These are phyloP conservation scores for Phellinidium pouzarii DNA, from an alignment of 1,284 basidiomycete genomes.

Conservation along the genomic window DNA sequence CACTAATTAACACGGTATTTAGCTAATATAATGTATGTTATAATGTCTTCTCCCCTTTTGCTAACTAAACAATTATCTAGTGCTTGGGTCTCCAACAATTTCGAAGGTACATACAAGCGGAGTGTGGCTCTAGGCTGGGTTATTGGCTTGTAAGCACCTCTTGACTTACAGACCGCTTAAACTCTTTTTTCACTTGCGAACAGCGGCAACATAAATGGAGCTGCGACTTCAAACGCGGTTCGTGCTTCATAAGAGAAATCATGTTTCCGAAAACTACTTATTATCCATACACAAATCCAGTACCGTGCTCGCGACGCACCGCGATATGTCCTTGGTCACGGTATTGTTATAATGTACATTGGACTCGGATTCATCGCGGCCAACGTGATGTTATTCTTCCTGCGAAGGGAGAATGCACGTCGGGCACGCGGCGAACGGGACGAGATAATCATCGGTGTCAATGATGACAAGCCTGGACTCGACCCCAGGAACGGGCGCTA, in stretches of 20 bases:
- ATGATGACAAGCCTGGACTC: conserved; percentile 8
- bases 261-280: not conserved
- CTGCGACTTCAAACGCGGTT: conserved; percentile 41
- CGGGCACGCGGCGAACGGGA: conserved; percentile 60
- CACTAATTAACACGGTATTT: conserved; percentile 1
- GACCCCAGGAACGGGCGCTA: conserved; percentile 13
- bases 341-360: conserved; percentile 68
- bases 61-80: conserved; percentile 26
- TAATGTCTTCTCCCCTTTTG: not conserved
- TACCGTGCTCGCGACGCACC: conserved; percentile 62
- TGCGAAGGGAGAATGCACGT: conserved; percentile 54
- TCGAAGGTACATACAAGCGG: conserved; percentile 71
- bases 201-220: conserved; percentile 43
- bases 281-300: conserved; percentile 26
- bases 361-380: conserved; percentile 53
- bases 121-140: conserved; percentile 66
- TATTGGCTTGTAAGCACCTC: conserved; percentile 37
- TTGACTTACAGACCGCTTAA: not conserved
- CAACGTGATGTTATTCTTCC: conserved; percentile 37
- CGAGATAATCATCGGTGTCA: conserved; percentile 52
- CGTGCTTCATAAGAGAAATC: conserved; percentile 6
- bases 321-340: conserved; percentile 63
- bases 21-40: conserved; percentile 58
- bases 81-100: conserved; percentile 66
- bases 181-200: not conserved